These are phyloP conservation scores for Phaeotremella fagi DNA, from an alignment of 768 basidiomycete species.

Conservation along the genomic window DNA sequence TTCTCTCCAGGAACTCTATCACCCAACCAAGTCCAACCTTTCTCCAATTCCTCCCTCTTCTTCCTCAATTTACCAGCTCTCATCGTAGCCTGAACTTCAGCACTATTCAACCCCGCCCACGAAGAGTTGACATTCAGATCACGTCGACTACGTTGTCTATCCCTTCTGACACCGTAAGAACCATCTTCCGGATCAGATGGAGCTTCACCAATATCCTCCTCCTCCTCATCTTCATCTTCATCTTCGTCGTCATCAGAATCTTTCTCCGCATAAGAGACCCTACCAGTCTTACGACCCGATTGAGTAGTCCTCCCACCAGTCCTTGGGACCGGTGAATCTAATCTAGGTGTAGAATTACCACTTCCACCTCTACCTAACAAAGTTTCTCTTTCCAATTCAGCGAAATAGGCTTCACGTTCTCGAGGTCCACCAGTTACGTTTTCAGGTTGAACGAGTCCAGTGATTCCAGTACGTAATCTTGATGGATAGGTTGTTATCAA, in stretches of 20 bases:
- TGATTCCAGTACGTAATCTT: slow-evolving; percentile 81
- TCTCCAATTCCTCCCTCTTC: slow-evolving; percentile 45
- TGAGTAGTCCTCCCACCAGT: slow-evolving; percentile 1
- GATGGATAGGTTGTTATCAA: slow-evolving; percentile 77
- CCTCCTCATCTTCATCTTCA: slow-evolving; percentile 69
- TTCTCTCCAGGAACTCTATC: slow-evolving; percentile 74
- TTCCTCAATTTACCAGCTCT: slow-evolving; percentile 54
- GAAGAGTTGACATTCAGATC: slow-evolving; percentile 30
- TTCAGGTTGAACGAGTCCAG: slow-evolving; percentile 86
- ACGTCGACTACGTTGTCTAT: slow-evolving; percentile 52
- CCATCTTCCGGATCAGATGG: slow-evolving; percentile 50
- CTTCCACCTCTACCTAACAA: background rate
- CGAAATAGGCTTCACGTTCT: slow-evolving; percentile 29
- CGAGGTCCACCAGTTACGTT: slow-evolving; percentile 49
- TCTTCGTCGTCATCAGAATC: slow-evolving; percentile 52
- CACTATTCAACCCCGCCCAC: slow-evolving; percentile 80
- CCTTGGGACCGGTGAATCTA: slow-evolving; percentile 28
- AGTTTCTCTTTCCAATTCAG: slow-evolving; percentile 32
- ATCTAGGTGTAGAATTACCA: slow-evolving; percentile 28
- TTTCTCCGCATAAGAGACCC: slow-evolving; percentile 46
- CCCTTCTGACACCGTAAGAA: slow-evolving; percentile 13
- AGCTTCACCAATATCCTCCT: slow-evolving; percentile 63
- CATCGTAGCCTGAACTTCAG: slow-evolving; percentile 67
- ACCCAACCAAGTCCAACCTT: slow-evolving; percentile 85
- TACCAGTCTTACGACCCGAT: slow-evolving; percentile 20